These are phyloP conservation scores for Ganoderma lucidum DNA, from an alignment of 1,284 basidiomycete genomes.

Conservation along the genomic window DNA sequence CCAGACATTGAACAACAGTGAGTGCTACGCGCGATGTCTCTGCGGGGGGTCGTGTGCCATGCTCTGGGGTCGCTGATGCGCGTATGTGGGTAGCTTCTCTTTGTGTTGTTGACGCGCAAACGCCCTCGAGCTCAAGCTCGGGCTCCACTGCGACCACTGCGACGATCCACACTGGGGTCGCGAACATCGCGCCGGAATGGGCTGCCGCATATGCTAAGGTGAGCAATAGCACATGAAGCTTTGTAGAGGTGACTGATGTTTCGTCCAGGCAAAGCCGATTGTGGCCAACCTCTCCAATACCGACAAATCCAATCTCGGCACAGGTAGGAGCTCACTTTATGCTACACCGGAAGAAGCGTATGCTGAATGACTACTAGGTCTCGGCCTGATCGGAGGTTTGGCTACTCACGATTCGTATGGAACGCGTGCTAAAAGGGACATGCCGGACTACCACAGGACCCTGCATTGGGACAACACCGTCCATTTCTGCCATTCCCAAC, in stretches of 20 bases:
- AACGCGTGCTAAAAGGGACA: neutral
- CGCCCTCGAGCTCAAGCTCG: slow-evolving; percentile 41
- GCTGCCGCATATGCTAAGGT: slow-evolving; percentile 60
- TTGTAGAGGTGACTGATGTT: neutral
- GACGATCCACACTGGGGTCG: slow-evolving; percentile 34
- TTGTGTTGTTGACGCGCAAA: slow-evolving; percentile 19
- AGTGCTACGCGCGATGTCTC: neutral
- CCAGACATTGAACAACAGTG: slow-evolving; percentile 27
- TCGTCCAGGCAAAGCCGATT: slow-evolving; percentile 51
- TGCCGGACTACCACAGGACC: slow-evolving; percentile 45
- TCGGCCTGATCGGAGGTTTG: slow-evolving; percentile 54
- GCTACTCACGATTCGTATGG: slow-evolving; percentile 29
- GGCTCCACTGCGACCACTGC: neutral
- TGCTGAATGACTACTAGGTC: slow-evolving; percentile 1
- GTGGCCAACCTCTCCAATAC: slow-evolving; percentile 58
- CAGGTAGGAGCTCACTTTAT: slow-evolving; percentile 47
- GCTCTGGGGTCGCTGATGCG: neutral
- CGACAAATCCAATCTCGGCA: slow-evolving; percentile 65
- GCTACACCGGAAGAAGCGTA: neutral
- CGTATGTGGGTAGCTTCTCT: slow-evolving; percentile 16
- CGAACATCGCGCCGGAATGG: slow-evolving; percentile 60
- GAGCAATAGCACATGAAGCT: neutral
- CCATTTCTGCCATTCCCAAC: slow-evolving; percentile 60
- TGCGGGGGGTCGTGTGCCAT: neutral
- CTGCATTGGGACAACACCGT: slow-evolving; percentile 74